phyloP scores from a whole-genome alignment of 176 grass and related monocot genomes.

The Carex pumila region DNA sequence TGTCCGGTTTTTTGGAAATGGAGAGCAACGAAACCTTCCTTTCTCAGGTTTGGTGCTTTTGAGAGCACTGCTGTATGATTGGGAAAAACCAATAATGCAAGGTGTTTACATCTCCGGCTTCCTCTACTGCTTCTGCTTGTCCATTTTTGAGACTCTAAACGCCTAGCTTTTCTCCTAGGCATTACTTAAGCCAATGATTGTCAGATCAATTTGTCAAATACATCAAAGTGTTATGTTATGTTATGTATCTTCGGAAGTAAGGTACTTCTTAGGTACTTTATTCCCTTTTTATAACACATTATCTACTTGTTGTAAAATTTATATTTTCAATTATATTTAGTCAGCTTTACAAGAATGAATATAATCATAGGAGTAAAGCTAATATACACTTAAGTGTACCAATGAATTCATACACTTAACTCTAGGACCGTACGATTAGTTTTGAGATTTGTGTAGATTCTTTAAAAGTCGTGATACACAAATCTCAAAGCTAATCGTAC shows the following conservation, averaged over 20 bases:
- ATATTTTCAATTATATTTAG: too few species aligned
- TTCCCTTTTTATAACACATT: neutral
- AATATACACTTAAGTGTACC: too few species aligned
- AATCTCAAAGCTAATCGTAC: too few species aligned
- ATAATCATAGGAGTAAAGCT: too few species aligned
- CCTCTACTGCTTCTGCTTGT: neutral
- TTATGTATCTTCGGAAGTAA: neutral
- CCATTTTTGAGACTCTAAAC: neutral
- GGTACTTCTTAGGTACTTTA: neutral
- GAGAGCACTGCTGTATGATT: neutral
- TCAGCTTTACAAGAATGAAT: too few species aligned
- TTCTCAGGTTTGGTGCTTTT: neutral
- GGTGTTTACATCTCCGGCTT: neutral
- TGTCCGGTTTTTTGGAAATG: neutral
- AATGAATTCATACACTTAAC: too few species aligned
- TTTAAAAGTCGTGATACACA: too few species aligned
- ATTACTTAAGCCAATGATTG: neutral
- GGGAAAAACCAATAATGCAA: conserved; percentile 6
- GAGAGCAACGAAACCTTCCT: neutral
- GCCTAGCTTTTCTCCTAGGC: neutral
- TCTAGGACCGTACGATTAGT: too few species aligned
- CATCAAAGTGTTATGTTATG: neutral
- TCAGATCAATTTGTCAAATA: neutral
- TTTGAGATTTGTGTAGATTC: too few species aligned
- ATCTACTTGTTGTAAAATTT: neutral